Conservation (phyloP, 148 eudicot genomes). For the Gaultheria prostrata region DNA sequence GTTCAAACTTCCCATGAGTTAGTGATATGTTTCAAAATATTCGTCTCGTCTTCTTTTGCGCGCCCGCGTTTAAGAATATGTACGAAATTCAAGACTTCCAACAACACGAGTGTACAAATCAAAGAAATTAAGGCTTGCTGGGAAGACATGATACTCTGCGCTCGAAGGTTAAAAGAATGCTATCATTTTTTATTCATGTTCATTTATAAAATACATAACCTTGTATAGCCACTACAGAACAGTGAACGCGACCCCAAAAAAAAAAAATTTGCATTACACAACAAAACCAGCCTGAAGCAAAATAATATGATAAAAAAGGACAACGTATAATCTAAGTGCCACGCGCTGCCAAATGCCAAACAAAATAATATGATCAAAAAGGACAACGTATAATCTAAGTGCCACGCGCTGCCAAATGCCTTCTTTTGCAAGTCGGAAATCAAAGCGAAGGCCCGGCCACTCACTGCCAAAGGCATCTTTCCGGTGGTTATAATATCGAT, state of each 20-base stretch:
- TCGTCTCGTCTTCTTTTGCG: background rate
- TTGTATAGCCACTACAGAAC: background rate
- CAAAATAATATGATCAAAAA: background rate
- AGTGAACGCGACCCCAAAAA: background rate
- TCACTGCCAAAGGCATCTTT: background rate
- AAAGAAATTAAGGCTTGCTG: background rate
- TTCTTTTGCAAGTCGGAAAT: background rate
- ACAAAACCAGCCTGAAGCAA: background rate
- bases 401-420: background rate
- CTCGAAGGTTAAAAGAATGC: background rate
- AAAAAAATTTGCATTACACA: background rate
- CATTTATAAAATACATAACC: background rate
- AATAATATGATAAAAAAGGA: background rate
- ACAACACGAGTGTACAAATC: background rate
- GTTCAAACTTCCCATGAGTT: background rate
- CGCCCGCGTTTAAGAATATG: background rate
- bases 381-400: background rate
- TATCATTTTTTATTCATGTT: background rate
- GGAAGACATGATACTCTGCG: background rate
- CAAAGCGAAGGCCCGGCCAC: background rate
- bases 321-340: background rate
- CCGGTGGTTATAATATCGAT: background rate
- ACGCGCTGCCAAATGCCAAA: background rate
- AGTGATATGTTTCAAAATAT: background rate
- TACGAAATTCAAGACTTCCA: background rate